Conservation (phyloP, 495 filamentous ascomycete genomes). For the Aspergillus sparsus region DNA sequence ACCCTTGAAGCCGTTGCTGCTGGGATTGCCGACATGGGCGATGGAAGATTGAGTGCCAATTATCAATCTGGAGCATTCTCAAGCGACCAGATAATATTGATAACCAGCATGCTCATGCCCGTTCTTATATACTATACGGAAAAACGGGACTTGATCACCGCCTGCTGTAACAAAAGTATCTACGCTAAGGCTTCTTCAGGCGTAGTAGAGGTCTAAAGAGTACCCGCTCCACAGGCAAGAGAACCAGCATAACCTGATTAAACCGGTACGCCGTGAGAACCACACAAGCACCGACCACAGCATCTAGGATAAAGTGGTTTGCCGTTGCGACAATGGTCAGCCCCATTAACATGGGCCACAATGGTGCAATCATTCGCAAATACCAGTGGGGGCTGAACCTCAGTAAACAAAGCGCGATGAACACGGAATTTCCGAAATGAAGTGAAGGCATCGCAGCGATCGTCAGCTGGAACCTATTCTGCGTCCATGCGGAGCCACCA, state of each 20-base stretch:
- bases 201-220: slow-evolving; percentile 17
- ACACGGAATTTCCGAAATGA: slow-evolving; percentile 60
- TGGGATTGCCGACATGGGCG: no score
- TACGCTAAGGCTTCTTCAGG: slow-evolving; percentile 22
- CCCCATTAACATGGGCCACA: slow-evolving; percentile 61
- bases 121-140: neutral
- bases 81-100: neutral
- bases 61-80: neutral
- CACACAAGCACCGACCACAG: slow-evolving; percentile 50
- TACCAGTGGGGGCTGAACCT: slow-evolving; percentile 44
- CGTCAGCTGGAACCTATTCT: slow-evolving; percentile 55
- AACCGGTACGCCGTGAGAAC: slow-evolving; percentile 48
- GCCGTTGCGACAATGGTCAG: slow-evolving; percentile 64
- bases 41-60: neutral
- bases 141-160: neutral
- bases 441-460: slow-evolving; percentile 60
- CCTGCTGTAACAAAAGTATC: neutral
- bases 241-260: slow-evolving; percentile 36
- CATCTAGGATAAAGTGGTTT: slow-evolving; percentile 66
- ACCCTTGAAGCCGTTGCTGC: no score
- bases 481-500: slow-evolving; percentile 60
- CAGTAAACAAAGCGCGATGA: slow-evolving; percentile 58
- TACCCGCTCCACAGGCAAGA: slow-evolving; percentile 18
- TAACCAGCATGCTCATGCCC: neutral
- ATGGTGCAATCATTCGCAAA: slow-evolving; percentile 45